Base-by-base conservation (phyloP, 805 yeast species). In the Wickerhamomyces strasburgensis region DNA sequence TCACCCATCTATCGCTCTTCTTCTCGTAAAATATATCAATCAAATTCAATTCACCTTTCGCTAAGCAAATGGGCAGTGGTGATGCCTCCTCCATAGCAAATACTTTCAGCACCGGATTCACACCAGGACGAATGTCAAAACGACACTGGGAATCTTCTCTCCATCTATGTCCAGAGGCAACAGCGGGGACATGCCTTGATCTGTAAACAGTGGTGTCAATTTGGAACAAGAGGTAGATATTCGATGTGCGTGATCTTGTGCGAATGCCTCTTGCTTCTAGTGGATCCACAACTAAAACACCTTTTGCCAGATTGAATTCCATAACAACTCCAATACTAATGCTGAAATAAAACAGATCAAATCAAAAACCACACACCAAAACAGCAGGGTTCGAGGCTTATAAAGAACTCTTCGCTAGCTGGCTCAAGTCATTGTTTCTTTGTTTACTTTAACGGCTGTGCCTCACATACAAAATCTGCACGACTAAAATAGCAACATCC, bases 241-340 rank as follows among this genome's bases (percentile, higher is more conserved):
- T n/a, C 5, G 35, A 26, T n/a, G 28, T 15, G 6, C 30, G 24
- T n/a, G 19, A 21, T 17, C 7, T 18, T 8, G 30, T 9, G 5
- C 39, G 18, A 11, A 45, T 31, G 7, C 48, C 45, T 28, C 42
- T 33, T 2, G 40, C 51, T 18, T 51, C 55, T 19, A 53, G 17
- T 10, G 58, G 56, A 30, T 53, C 58, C 14, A 49, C 51, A 1
- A 51, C 51, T 5, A 53, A 34, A 7, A 46, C 43, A 1, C 56
- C 58, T 18, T 43, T 51, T 1, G 55, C 50, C 6, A 35, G 21
- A 19, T 35, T 40, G 26, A 42, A 41, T 4, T 24, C n/a, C 28
- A 19, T 15, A 17, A 8, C 25, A n/a, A n/a, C n/a, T n/a, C n/a
- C n/a, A n/a, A n/a, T n/a, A n/a, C n/a, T n/a, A n/a, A n/a, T n/a